phyloP scores from a whole-genome alignment of 192 early-diverging fungal genomes.

The Umbelopsis vinacea region DNA sequence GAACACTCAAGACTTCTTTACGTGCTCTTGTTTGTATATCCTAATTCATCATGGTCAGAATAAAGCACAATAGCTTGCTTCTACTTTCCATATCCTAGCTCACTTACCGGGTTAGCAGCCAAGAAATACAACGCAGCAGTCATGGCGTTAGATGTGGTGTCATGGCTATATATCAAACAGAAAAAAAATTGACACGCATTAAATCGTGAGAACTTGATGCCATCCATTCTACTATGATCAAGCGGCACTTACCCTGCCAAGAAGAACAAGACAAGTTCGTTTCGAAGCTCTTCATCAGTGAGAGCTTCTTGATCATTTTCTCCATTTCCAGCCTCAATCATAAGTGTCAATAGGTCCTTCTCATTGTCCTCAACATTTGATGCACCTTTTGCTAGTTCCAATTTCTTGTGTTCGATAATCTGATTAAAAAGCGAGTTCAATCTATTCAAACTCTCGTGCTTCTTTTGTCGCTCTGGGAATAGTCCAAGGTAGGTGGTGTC shows the following conservation, averaged over 20 bases:
- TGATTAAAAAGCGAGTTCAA: constrained; percentile 37
- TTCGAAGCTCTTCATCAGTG: constrained; percentile 28
- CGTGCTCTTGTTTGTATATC: constrained; percentile 29
- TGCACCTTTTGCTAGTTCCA: neutral
- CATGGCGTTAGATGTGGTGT: constrained; percentile 49
- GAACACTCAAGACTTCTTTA: constrained; percentile 28
- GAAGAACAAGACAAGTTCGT: neutral
- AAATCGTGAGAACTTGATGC: no score
- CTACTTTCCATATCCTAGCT: neutral
- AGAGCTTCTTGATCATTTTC: constrained; percentile 27
- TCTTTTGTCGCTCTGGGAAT: constrained; percentile 39
- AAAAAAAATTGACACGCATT: neutral
- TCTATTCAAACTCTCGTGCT: constrained; percentile 38
- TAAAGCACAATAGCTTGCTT: neutral
- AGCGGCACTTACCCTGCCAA: neutral
- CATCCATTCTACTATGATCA: neutral
- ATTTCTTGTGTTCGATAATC: constrained; percentile 47
- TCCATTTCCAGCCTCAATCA: constrained; percentile 56
- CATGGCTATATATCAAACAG: constrained; percentile 48
- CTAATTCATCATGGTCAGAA: neutral
- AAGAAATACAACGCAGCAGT: constrained; percentile 48
- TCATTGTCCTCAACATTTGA: constrained; percentile 30
- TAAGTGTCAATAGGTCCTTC: constrained; percentile 53
- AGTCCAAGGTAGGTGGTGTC: constrained; percentile 43
- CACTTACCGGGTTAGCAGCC: constrained; percentile 26